A percentile compares a stretch with the other conserved stretches of the same genome.
Evolutionary conservation across 306 rosid species (phyloP).

Genomic region (Inga leiocalycina): DNA sequence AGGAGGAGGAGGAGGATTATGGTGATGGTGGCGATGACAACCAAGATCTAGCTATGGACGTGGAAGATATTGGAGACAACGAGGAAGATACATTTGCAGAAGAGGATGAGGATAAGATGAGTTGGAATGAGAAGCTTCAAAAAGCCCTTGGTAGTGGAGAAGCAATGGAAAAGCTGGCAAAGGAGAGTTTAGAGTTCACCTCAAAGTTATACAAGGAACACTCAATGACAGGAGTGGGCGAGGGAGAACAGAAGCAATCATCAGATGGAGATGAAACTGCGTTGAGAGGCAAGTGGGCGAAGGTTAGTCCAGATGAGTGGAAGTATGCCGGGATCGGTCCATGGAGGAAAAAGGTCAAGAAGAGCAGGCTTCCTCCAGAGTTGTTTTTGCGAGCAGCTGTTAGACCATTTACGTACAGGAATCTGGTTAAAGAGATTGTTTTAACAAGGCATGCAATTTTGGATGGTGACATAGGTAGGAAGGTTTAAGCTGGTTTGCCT

Average conservation of each 20-base stretch:
- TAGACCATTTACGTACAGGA: slow-evolving; percentile 72
- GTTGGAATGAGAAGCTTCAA: slow-evolving; percentile 64
- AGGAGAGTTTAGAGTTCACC: slow-evolving; percentile 38
- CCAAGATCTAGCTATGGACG: slow-evolving; percentile 45
- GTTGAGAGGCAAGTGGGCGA: slow-evolving; percentile 75
- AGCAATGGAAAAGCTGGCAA: slow-evolving; percentile 71
- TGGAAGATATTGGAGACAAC: slow-evolving; percentile 49
- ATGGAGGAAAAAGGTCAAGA: slow-evolving; percentile 80
- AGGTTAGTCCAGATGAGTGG: slow-evolving; percentile 82
- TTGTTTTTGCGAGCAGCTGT: slow-evolving; percentile 79
- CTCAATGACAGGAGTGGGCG: slow-evolving; percentile 31
- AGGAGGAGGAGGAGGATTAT: slow-evolving; percentile 25
- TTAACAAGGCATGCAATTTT: slow-evolving; percentile 87
- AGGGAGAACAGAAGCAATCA: slow-evolving; percentile 24
- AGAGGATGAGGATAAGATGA: slow-evolving; percentile 41
- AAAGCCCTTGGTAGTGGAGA: slow-evolving; percentile 64
- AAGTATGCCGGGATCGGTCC: slow-evolving; percentile 75
- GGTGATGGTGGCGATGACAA: slow-evolving; percentile 33
- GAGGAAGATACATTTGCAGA: slow-evolving; percentile 38
- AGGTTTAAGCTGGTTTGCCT: slow-evolving; percentile 24
- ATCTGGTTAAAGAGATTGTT: slow-evolving; percentile 92
- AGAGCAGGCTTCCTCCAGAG: slow-evolving; percentile 79
- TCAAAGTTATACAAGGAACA: slow-evolving; percentile 40
- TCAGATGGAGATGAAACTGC: slow-evolving; percentile 65
- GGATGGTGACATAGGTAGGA: slow-evolving; percentile 79